Evolutionary conservation across 2,329 filamentous ascomycete genomes (phyloP), one percentile per base, ranked within the genome.

Genomic region (Epicoccum sorghinum): DNA sequence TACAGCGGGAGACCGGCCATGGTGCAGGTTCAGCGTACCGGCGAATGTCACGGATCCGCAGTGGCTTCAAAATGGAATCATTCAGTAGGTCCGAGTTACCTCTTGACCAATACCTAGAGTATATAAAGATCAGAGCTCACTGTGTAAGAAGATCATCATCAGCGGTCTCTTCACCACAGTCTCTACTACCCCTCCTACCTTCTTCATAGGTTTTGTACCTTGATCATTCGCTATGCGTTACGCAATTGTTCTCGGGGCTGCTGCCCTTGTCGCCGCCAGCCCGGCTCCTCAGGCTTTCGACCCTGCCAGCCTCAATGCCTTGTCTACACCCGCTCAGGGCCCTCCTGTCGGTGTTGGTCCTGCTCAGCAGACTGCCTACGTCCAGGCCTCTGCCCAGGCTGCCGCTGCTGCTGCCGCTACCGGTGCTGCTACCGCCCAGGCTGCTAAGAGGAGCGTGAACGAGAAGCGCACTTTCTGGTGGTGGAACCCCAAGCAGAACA

Each of bases 231-330:
- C 47, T 47, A 66, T 66, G 64, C 62, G 62, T 57, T 62, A 59
- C 44, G 60, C 50, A 42, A 47, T 64, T 46, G 27, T 66, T 39
- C 45, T 66, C 37, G 64, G 57, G 38, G 64, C 62, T 45, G 62
- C 60, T 47, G 62, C 62, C 51, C 60, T 66, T 24, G 64, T 61
- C 10, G 60, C 55, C 12, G 64, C 62, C 27, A 62, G 47, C 35
- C 64, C 64, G 32, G 62, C 64, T 35, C 64, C 62, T 36, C 62
- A 67, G 45, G 58, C 36, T 36, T 61, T 67, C 41, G 54, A 65
- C 27, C 29, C 40, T 25, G 32, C 38, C 25, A 36, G 29, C 22
- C 33, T 64, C 38, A 39, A 58, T 41, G 52, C 52, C 33, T 38
- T 60, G 33, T 42, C 63, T 32, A 51, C 54, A 37, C 25, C 47